These are phyloP conservation scores for Fomitiporia mediterranea DNA, from an alignment of 1,284 basidiomycete genomes.

Conservation along the genomic window DNA sequence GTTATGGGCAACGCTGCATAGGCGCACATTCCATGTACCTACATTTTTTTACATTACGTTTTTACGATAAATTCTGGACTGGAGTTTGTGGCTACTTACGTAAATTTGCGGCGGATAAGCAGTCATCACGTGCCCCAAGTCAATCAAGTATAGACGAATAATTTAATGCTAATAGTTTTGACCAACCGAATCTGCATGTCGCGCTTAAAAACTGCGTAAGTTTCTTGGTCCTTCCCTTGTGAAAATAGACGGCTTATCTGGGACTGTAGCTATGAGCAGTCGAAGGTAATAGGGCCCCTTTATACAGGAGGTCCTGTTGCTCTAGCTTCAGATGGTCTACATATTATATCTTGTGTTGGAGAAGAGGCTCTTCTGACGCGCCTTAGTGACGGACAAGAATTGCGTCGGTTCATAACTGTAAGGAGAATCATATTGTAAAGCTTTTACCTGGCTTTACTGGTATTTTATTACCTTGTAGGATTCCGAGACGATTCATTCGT, in stretches of 20 bases:
- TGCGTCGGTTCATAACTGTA: constrained; percentile 81
- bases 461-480: constrained; percentile 41
- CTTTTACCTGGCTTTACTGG: constrained; percentile 12
- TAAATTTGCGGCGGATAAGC: no score
- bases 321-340: constrained; percentile 73
- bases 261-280: constrained; percentile 63
- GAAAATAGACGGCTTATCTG: constrained; percentile 21
- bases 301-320: constrained; percentile 88
- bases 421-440: constrained; percentile 29
- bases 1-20: no score
- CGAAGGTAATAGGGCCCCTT: constrained; percentile 66
- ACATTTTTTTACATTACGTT: no score
- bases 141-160: no score
- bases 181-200: constrained; percentile 32
- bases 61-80: no score
- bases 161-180: no score
- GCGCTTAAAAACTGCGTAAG: constrained; percentile 61
- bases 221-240: constrained; percentile 20
- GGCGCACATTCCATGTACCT: no score
- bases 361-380: constrained; percentile 86
- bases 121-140: no score
- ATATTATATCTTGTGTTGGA: constrained; percentile 81
- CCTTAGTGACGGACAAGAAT: constrained; percentile 63
- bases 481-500: constrained; percentile 55
- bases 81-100: no score